A percentile compares a stretch with the other conserved stretches of the same genome.
Conservation (phyloP, 805 yeast species). For the Lipomyces lipofer region DNA sequence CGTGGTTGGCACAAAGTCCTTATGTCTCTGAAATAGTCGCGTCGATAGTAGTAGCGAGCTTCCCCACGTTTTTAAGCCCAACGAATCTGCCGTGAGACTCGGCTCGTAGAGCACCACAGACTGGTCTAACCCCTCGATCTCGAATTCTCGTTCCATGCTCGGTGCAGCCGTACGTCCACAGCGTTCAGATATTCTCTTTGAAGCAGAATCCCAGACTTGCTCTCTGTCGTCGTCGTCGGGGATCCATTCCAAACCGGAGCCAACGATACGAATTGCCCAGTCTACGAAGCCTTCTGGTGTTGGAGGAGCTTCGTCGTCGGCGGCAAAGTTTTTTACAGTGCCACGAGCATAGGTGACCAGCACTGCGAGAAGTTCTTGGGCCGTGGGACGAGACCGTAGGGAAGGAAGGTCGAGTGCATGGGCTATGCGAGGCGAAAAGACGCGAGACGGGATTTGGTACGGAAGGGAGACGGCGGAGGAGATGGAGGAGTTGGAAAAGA, state of each 20-base stretch:
- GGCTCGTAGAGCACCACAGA: constrained; percentile 66
- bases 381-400: constrained; percentile 7
- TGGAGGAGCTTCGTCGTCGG: neutral
- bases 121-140: constrained; percentile 41
- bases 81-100: constrained; percentile 76
- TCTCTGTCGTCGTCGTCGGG: constrained; percentile 35
- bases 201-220: constrained; percentile 54
- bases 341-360: constrained; percentile 1
- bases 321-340: constrained; percentile 4
- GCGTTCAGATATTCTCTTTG: constrained; percentile 70
- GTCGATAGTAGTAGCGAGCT: constrained; percentile 72
- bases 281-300: constrained; percentile 21
- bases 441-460: constrained; percentile 11
- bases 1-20: constrained; percentile 32
- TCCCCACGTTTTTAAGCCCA: constrained; percentile 97
- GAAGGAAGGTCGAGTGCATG: constrained; percentile 27
- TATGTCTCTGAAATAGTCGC: constrained; percentile 44
- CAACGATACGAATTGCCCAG: constrained; percentile 23
- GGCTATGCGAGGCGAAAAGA: constrained; percentile 12
- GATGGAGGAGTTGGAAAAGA: neutral
- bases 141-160: constrained; percentile 60
- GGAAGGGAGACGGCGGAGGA: constrained; percentile 17
- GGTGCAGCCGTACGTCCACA: constrained; percentile 88
- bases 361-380: constrained; percentile 4
- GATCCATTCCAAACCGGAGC: constrained; percentile 19